These are phyloP conservation scores for Exophiala viscosa DNA, from an alignment of 2,329 filamentous ascomycete species.

Conservation along the genomic window DNA sequence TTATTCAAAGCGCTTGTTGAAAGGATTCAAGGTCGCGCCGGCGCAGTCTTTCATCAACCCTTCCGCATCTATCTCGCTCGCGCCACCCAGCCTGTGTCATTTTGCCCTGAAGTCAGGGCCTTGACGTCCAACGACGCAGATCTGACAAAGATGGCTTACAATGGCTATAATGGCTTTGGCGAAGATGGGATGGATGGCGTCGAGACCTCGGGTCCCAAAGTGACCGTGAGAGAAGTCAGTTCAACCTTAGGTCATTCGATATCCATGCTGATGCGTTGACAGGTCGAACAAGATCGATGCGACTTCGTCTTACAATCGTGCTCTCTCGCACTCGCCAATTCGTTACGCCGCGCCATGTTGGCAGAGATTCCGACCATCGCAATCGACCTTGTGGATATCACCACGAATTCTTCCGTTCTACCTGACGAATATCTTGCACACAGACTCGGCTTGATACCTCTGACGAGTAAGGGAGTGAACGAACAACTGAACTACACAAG, in stretches of 20 bases:
- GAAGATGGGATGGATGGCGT: constrained; percentile 40
- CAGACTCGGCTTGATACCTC: constrained; percentile 82
- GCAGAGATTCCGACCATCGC: constrained; percentile 92
- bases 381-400: constrained; percentile 90
- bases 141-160: constrained; percentile 26
- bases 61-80: neutral
- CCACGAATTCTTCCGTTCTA: constrained; percentile 90
- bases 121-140: neutral
- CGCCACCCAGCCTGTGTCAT: too few species aligned
- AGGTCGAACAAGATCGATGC: constrained; percentile 78
- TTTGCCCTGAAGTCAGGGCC: too few species aligned
- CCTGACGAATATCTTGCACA: constrained; percentile 95
- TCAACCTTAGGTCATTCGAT: neutral
- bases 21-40: too few species aligned
- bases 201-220: constrained; percentile 45
- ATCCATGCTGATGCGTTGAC: constrained; percentile 9
- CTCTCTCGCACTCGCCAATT: constrained; percentile 88
- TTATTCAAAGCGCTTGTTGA: too few species aligned
- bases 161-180: constrained; percentile 24
- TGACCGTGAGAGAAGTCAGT: constrained; percentile 46
- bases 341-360: constrained; percentile 82
- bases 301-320: constrained; percentile 89
- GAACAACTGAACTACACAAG: constrained; percentile 77
- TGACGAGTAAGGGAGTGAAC: constrained; percentile 79
- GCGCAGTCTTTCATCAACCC: neutral